These are phyloP conservation scores for Coemansia sp. DNA, from an alignment of 192 early-diverging fungal genomes.

Conservation along the genomic window DNA sequence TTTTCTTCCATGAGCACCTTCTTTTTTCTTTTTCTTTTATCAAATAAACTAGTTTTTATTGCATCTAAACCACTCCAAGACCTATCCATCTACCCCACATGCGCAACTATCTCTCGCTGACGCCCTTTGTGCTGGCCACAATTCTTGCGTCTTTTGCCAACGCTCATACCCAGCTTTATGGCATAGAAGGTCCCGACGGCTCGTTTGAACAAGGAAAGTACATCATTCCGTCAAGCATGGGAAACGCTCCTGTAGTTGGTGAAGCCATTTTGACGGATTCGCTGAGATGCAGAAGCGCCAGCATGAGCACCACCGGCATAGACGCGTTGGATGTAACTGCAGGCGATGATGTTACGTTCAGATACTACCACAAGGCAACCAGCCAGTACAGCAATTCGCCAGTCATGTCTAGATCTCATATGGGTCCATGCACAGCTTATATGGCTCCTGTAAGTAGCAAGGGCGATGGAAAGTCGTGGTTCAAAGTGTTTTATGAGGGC, in stretches of 20 bases:
- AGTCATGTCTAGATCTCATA: constrained; percentile 16
- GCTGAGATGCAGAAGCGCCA: not conserved
- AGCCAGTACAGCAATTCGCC: not conserved
- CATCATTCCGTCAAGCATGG: constrained; percentile 3
- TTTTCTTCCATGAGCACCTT: not conserved
- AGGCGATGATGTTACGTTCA: not conserved
- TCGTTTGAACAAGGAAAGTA: not conserved
- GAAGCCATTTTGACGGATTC: not conserved
- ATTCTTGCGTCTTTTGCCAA: not conserved
- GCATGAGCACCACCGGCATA: not conserved
- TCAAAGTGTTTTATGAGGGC: constrained; percentile 38
- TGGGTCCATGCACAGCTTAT: constrained; percentile 25
- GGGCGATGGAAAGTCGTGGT: constrained; percentile 27
- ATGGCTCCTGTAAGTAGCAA: constrained; percentile 27
- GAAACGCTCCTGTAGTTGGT: not conserved
- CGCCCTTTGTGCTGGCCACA: constrained; percentile 3
- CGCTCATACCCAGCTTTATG: not conserved
- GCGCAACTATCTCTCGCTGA: too few relatives aligned
- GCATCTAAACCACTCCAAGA: too few relatives aligned
- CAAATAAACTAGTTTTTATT: too few relatives aligned
- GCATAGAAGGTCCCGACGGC: not conserved
- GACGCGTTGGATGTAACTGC: not conserved
- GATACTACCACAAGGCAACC: not conserved
- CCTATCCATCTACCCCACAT: too few relatives aligned
- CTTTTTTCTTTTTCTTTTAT: too few relatives aligned